These are phyloP conservation scores for Xylaria arbuscula DNA, from an alignment of 2,329 filamentous ascomycete species.

Conservation along the genomic window DNA sequence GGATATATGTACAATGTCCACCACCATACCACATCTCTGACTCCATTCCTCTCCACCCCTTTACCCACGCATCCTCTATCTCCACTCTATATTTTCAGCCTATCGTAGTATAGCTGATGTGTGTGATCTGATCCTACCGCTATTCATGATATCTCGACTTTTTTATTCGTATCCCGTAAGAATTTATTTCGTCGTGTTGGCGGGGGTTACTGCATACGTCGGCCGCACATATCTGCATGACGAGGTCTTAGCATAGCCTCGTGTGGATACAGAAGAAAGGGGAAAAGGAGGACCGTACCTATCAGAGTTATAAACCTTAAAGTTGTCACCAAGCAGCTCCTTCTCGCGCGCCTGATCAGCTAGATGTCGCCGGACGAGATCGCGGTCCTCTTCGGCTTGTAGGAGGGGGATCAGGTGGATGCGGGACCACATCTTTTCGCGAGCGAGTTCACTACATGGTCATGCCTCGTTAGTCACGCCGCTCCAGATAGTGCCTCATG, in stretches of 20 bases:
- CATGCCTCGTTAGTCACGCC: constrained; percentile 12
- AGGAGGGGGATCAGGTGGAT: constrained; percentile 94
- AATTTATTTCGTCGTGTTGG: constrained; percentile 67
- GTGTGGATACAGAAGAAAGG: constrained; percentile 8
- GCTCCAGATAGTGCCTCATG: background rate
- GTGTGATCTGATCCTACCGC: background rate
- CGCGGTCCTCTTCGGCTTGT: constrained; percentile 96
- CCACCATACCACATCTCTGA: background rate
- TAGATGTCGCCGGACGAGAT: constrained; percentile 86
- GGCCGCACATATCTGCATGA: constrained; percentile 68
- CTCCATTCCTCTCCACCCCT: background rate
- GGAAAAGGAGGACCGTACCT: constrained; percentile 66
- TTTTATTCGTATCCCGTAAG: background rate
- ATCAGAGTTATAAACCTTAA: constrained; percentile 87
- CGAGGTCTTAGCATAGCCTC: background rate
- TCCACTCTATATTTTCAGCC: background rate
- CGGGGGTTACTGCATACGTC: constrained; percentile 80
- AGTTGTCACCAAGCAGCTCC: constrained; percentile 85
- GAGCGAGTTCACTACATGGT: constrained; percentile 79
- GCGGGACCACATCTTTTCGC: constrained; percentile 98
- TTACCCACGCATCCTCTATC: background rate
- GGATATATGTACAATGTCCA: constrained; percentile 30
- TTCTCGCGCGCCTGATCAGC: constrained; percentile 92
- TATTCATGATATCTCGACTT: background rate
- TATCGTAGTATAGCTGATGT: background rate